Base-by-base conservation (phyloP, 257 asterid species). In the Solanum commersonii region DNA sequence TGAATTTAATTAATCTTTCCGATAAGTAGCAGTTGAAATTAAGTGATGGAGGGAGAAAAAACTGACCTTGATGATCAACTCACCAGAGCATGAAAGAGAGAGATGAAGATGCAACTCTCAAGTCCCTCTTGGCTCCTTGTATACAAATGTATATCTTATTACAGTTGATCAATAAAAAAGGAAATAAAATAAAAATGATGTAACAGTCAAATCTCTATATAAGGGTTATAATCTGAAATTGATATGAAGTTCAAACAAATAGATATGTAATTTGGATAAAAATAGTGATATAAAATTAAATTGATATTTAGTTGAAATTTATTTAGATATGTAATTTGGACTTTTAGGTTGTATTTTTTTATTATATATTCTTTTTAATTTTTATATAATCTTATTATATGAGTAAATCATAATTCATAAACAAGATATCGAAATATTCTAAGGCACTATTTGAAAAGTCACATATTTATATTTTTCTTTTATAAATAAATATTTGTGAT, bases 31-130 rank as follows among this genome's bases (percentile, higher is more conserved):
- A 84, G 86, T 83, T 56, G 86, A 83, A 83, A 84, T 34, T 37
- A 68, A 46, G 87, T 5, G 65, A 84, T 33, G n/a, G 72, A 40
- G 31, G 13, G 84, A 86, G 84, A 86, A 59, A 86, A 73, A 87
- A 79, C 89, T 78, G 65, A 87, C 88, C 88, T 87, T 76, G 88
- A 35, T 22, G 76, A 76, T 59, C 74, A 23, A 73, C 85, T 73
- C 60, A 70, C 71, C 52, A 1, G 73, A 84, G 76, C 42, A n/a
- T 25, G 15, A n/a, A 63, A 65, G 82, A 25, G 78, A 65, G 65
- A 67, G 22, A 40, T 4, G 79, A 20, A 70, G 37, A 71, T 33
- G 42, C 7, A 33, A 71, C 25, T 33, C 44, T 71, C 8, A 25
- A 35, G 82, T 9, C 52, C 52, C 52, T 44, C 27, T 15, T 27